Evolutionary conservation across 192 early-diverging fungal species (phyloP).

Genomic region (Coemansia sp.): DNA sequence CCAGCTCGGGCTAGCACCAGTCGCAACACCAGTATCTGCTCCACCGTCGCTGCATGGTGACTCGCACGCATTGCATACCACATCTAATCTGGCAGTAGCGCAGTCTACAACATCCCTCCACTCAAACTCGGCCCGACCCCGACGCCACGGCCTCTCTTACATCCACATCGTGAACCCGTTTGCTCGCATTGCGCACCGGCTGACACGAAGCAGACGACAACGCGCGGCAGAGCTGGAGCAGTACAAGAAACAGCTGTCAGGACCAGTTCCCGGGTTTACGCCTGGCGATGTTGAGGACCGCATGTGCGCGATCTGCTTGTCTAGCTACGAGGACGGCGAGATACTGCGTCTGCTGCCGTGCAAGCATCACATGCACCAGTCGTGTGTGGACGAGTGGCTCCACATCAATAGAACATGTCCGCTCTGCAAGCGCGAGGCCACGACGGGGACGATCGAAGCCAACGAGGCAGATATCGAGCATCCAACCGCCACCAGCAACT

Average conservation of each 20-base stretch:
- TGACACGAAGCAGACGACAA: slow-evolving; percentile 44
- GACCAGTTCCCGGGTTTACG: slow-evolving; percentile 50
- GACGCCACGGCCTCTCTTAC: slow-evolving; percentile 28
- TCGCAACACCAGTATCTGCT: slow-evolving; percentile 14
- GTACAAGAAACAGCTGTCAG: slow-evolving; percentile 45
- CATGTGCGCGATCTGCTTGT: slow-evolving; percentile 78
- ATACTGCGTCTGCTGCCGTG: slow-evolving; percentile 71
- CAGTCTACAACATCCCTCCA: slow-evolving; percentile 41
- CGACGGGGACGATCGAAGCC: neutral
- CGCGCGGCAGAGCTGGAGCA: slow-evolving; percentile 38
- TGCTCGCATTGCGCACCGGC: slow-evolving; percentile 41
- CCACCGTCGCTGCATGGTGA: slow-evolving; percentile 37
- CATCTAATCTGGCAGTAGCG: slow-evolving; percentile 10
- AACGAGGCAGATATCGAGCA: slow-evolving; percentile 9
- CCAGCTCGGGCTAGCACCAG: neutral
- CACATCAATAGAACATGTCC: slow-evolving; percentile 72
- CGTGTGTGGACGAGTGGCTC: slow-evolving; percentile 83
- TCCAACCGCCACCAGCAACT: neutral
- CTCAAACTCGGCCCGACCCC: slow-evolving; percentile 5
- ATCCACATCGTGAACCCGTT: slow-evolving; percentile 44
- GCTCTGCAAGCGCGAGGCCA: slow-evolving; percentile 65
- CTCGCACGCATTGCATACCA: neutral
- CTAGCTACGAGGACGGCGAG: slow-evolving; percentile 75
- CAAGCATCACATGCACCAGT: slow-evolving; percentile 78
- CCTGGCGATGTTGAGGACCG: slow-evolving; percentile 62